Base-by-base conservation (phyloP, 345 rosid genomes). In the Gossypium herbaceum region DNA sequence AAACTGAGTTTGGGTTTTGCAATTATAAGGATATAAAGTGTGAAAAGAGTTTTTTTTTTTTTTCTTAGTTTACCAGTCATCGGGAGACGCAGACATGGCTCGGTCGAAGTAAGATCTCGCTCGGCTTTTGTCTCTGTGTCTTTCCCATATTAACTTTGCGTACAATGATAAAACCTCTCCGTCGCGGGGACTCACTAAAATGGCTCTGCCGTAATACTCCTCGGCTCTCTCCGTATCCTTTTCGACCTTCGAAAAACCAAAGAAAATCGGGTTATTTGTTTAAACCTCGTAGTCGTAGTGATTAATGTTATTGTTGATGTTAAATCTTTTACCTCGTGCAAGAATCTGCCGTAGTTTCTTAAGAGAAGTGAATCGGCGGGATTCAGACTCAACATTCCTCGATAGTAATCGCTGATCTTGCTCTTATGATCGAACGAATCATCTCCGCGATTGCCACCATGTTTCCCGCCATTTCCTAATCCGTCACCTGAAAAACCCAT, bases 101-200 rank as follows among this genome's bases (percentile, higher is more conserved):
- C 76, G 93, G 79, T 92, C 91, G 73, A 87, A 89, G 82, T 94
- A 94, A 34, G 82, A 15, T 66, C 77, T 81, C 15, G 98, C 97
- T 83, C 97, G 81, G 11, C 71, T 83, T 19, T 73, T 85, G 56
- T 94, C 90, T 78, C 83, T 48, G 27, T 82, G 81, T 12, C 81
- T 81, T n/a, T 87, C 94, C 98, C 98, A 91, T 48, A 94, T 92
- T 78, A 94, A 58, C 73, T 80, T 89, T 24, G 91, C 98, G 73
- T 89, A 91, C 82, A 92, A 79, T 2, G 92, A 83, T 54, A 94
- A 58, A 16, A 89, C 82, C 12, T 92, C 97, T 47, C 94, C 98
- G 48, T 94, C 98, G 9, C 87, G 94, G 3, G 94, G 97, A 73
- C 76, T 86, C 69, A 76, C 92, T 41, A 94, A 77, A 19, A 94